Evolutionary conservation across 2,329 filamentous ascomycete genomes (phyloP).

Genomic region (Penicillium digitatum): DNA sequence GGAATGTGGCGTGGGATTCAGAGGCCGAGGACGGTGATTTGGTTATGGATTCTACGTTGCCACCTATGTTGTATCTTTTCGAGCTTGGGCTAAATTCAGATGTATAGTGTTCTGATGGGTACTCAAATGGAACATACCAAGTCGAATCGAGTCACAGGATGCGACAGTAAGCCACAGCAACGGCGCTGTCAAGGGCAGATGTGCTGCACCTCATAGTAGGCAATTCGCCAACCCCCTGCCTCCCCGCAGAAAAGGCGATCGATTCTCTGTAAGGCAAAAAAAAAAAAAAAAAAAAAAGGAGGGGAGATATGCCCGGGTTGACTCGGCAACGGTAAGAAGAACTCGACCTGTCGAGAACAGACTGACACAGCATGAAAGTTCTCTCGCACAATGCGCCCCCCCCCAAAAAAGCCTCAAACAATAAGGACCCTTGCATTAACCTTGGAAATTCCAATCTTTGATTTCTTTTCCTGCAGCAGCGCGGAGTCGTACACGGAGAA

Average conservation of each 20-base stretch:
- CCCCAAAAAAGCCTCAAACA: neutral
- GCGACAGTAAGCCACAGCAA: neutral
- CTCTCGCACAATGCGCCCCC: neutral
- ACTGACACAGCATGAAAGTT: neutral
- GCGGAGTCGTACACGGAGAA: conserved; percentile 16
- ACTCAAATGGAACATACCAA: neutral
- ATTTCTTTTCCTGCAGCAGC: conserved; percentile 6
- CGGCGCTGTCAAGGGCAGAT: neutral
- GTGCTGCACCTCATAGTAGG: neutral
- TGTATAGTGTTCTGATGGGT: neutral
- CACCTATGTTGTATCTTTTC: neutral
- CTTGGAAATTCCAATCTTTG: conserved; percentile 6
- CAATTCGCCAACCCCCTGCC: neutral
- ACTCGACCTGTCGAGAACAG: conserved; percentile 1
- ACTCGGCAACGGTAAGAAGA: conserved; percentile 2
- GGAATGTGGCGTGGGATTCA: conserved; percentile 4
- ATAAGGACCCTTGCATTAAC: conserved; percentile 5
- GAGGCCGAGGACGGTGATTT: neutral
- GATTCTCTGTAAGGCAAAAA: neutral
- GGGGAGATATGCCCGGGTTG: conserved; percentile 1
- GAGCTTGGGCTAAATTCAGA: no score
- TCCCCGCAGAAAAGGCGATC: neutral
- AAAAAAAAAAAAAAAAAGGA: no score
- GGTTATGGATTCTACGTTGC: neutral
- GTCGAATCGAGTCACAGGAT: no score